phyloP scores from a whole-genome alignment of 257 asterid genomes.

The Striga asiatica region DNA sequence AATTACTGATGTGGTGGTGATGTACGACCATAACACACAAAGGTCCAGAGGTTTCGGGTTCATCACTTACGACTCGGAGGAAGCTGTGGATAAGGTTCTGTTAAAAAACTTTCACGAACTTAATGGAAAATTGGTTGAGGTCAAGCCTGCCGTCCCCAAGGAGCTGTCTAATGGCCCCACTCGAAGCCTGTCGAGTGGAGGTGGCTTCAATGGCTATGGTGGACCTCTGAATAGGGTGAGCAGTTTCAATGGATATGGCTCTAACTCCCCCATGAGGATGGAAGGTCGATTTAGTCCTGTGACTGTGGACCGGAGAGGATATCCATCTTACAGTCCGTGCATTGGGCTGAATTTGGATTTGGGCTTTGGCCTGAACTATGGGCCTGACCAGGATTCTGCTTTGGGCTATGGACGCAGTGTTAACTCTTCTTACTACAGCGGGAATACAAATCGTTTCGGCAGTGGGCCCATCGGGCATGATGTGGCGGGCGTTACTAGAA shows the following conservation, averaged over 20 bases:
- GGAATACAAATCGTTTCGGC: conserved; percentile 36
- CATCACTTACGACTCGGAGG: conserved; percentile 70
- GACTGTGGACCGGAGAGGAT: conserved; percentile 46
- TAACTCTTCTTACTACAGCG: conserved; percentile 44
- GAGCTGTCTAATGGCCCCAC: conserved; percentile 66
- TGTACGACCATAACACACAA: conserved; percentile 90
- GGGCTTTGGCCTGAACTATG: conserved; percentile 35
- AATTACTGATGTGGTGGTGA: conserved; percentile 73
- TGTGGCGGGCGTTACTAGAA: conserved; percentile 20
- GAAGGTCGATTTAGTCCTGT: conserved; percentile 60
- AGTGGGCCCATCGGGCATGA: conserved; percentile 31
- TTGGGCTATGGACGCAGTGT: conserved; percentile 48
- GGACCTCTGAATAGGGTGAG: conserved; percentile 29
- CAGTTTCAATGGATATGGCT: conserved; percentile 25
- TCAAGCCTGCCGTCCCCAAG: conserved; percentile 70
- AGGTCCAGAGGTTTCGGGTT: conserved; percentile 97
- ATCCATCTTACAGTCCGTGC: conserved; percentile 41
- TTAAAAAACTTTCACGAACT: conserved; percentile 72
- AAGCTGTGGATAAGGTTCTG: conserved; percentile 68
- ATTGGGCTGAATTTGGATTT: conserved; percentile 46
- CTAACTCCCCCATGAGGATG: conserved; percentile 40
- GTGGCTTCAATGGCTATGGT: conserved; percentile 22
- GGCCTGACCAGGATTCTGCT: conserved; percentile 33
- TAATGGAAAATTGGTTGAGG: conserved; percentile 83
- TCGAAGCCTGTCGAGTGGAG: conserved; percentile 44